These are phyloP conservation scores for Ascochyta clinopodiicola DNA, from an alignment of 2,329 filamentous ascomycete species.

Conservation along the genomic window DNA sequence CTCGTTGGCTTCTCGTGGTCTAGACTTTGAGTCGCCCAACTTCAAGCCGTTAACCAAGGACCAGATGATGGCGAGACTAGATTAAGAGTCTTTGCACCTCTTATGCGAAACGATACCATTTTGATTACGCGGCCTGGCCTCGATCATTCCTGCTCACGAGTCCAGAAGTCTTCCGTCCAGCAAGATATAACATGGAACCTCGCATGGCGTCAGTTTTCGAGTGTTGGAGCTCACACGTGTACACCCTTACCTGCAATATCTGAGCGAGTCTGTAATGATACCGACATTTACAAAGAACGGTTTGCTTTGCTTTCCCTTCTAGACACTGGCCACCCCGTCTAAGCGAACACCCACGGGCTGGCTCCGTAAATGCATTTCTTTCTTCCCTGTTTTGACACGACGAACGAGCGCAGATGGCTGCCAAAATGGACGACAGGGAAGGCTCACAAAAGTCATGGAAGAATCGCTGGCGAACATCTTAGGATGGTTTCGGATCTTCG, in stretches of 20 bases:
- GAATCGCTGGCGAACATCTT: slow-evolving; percentile 35
- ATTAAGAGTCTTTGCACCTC: slow-evolving; percentile 61
- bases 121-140: slow-evolving; percentile 47
- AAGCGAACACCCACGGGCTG: slow-evolving; percentile 36
- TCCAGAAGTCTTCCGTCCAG: slow-evolving; percentile 39
- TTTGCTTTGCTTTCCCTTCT: slow-evolving; percentile 43
- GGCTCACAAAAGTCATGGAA: slow-evolving; percentile 43
- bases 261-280: slow-evolving; percentile 50
- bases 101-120: slow-evolving; percentile 52
- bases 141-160: slow-evolving; percentile 40
- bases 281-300: slow-evolving; percentile 47
- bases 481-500: slow-evolving; percentile 32
- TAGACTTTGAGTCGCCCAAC: slow-evolving; percentile 82
- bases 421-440: slow-evolving; percentile 35
- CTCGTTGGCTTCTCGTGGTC: slow-evolving; percentile 74
- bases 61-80: slow-evolving; percentile 96
- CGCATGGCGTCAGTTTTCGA: slow-evolving; percentile 44
- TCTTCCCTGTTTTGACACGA: slow-evolving; percentile 37
- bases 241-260: slow-evolving; percentile 45
- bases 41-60: slow-evolving; percentile 90
- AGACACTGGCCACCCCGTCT: slow-evolving; percentile 36
- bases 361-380: slow-evolving; percentile 44
- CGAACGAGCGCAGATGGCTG: slow-evolving; percentile 37
- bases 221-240: slow-evolving; percentile 44
- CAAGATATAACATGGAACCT: slow-evolving; percentile 46